phyloP scores from a whole-genome alignment of 2,329 filamentous ascomycete species.

The Botrytis cinerea region DNA sequence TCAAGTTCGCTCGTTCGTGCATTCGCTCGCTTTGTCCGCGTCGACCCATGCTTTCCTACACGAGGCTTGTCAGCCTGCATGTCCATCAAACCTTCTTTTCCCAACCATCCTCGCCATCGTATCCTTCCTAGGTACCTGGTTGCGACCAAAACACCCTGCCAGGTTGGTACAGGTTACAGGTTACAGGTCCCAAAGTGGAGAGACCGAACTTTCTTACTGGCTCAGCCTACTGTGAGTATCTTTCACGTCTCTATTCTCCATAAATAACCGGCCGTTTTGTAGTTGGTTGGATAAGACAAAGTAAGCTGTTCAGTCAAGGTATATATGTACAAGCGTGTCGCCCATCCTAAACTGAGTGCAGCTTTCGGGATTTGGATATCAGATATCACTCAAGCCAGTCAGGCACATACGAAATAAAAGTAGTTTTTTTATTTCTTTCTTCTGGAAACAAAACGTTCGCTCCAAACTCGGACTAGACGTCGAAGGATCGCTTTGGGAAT shows the following conservation, averaged over 20 bases:
- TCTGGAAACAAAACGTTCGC: not conserved
- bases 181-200: not conserved
- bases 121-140: not conserved
- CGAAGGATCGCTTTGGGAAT: not conserved
- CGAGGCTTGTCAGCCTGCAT: conserved; percentile 8
- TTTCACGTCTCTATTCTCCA: conserved; percentile 10
- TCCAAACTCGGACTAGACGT: not conserved
- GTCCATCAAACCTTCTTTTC: conserved; percentile 2
- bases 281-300: not conserved
- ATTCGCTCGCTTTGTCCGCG: not conserved
- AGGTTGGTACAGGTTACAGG: not conserved
- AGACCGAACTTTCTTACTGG: not conserved
- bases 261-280: not conserved
- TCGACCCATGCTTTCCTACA: not conserved
- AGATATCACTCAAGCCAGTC: not conserved
- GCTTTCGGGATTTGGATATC: not conserved
- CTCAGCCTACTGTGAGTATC: not conserved
- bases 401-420: conserved; percentile 21
- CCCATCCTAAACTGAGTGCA: not conserved
- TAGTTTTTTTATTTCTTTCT: not conserved
- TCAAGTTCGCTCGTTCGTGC: not conserved
- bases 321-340: conserved; percentile 4
- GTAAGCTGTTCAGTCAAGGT: not conserved
- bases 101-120: not conserved
- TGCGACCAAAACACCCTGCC: not conserved